Base-by-base conservation (phyloP, 73 alveolate species). In the Paramecium pentaurelia region DNA sequence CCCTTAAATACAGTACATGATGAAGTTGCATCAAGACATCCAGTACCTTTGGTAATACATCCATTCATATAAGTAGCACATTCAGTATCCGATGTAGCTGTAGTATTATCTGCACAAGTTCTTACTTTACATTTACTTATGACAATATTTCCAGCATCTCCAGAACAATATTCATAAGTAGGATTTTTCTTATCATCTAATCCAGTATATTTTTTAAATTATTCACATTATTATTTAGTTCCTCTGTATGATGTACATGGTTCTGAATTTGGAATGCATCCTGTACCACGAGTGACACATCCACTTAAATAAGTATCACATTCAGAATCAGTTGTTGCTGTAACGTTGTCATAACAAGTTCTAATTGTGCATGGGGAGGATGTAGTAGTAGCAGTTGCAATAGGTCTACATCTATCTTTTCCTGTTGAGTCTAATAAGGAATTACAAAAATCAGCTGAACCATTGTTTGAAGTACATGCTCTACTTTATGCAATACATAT, bases 41-140 rank as follows among this genome's bases (percentile, higher is more conserved):
- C 91, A 8, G 49, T 11, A 27, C 91, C 91, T 9, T 80, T 80
- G 11, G 77, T 80, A n/a, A 80, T 38, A 45, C 91, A 80, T 14
- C 70, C 88, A 0, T 22, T 20, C 47, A 73, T 1, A 25, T 64
- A 64, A 8, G 25, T 14, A 0, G 6, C 22, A 22, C 91, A 80
- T 1, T 11, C 42, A 44, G 42, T 9, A 45, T 80, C 32, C 6
- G 71, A 1, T 5, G 58, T 80, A 7, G 75, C 51, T 11, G 37
- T 44, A 0, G 91, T 80, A 22, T 80, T 45, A n/a, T 80, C 91
- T 27, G 91, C 28, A n/a, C 91, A 80, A 10, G 12, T 25, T 45
- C 73, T 80, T 9, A 20, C 6, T 27, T 42, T 45, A 47, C 91
- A 80, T 4, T 2, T 12, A 20, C 54, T 73, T 32, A 38, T 73